phyloP scores from a whole-genome alignment of 768 basidiomycete genomes.

The Pholiota conissans region DNA sequence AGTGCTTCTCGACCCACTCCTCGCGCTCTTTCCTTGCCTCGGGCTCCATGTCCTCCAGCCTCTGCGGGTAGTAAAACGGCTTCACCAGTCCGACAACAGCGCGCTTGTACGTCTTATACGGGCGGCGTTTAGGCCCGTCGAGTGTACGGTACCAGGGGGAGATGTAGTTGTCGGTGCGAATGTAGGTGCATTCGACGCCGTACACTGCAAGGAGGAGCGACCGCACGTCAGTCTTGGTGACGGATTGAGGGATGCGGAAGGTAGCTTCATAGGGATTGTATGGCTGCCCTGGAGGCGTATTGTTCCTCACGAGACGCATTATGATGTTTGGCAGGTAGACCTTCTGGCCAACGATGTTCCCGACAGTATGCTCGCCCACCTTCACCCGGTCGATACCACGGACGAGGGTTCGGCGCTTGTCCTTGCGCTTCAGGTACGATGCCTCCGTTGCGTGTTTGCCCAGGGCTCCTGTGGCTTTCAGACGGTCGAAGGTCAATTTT shows the following conservation, averaged over 20 bases:
- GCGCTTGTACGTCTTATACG: conserved; percentile 77
- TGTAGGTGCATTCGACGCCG: conserved; percentile 87
- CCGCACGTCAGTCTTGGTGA: conserved; percentile 92
- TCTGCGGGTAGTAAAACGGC: conserved; percentile 91
- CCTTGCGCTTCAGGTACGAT: conserved; percentile 61
- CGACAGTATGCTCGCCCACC: conserved; percentile 39
- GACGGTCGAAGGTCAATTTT: conserved; percentile 58
- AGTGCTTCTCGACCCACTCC: conserved; percentile 64
- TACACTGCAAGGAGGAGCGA: conserved; percentile 85
- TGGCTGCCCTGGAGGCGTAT: conserved; percentile 69
- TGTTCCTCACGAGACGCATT: conserved; percentile 82
- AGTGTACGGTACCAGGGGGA: conserved; percentile 44
- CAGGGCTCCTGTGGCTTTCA: conserved; percentile 53
- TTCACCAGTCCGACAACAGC: conserved; percentile 90
- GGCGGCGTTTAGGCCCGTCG: conserved; percentile 28
- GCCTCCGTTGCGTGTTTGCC: conserved; percentile 44
- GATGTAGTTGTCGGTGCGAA: conserved; percentile 91
- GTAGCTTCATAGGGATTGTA: conserved; percentile 97
- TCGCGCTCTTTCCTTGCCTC: conserved; percentile 54
- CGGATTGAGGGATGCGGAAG: conserved; percentile 84
- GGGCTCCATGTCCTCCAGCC: conserved; percentile 74
- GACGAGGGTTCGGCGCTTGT: conserved; percentile 60
- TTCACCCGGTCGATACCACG: conserved; percentile 56
- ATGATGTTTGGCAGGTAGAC: conserved; percentile 90
- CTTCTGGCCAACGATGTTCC: conserved; percentile 74